Evolutionary conservation across 1,139 yeast species (phyloP), one percentile per base, ranked within the genome.

Genomic region (Saccharomyces uvarum): DNA sequence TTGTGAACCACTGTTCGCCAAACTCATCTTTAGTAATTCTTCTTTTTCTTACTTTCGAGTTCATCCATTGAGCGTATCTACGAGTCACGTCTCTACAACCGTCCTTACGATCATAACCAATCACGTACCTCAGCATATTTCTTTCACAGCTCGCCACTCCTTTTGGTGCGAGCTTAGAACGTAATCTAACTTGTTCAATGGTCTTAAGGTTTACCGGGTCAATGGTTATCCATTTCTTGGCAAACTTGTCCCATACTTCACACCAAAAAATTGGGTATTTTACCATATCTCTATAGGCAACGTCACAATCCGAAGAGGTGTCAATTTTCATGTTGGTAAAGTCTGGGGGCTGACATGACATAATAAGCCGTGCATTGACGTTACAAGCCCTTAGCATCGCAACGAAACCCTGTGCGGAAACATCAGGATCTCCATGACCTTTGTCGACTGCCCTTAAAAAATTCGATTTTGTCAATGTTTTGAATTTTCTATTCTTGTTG

Each of bases 271-370:
- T 76, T 0, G 98, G 98, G 64, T 74, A 84, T 4, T 67, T 68
- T 48, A 48, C 57, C 56, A 38, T 55, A 47, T 51, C 57, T 58
- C 73, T 64, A 48, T 38, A 27, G 33, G 33, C 33, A 31, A 31
- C 2, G 33, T 31, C 33, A 1, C 33, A 1, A 31, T 31, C 33
- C 33, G 2, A 31, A 31, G 33, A 31, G 11, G 33, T 31, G 33
- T 31, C 33, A 31, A 31, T 31, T 51, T 65, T 67, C 48, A 62
- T 48, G 57, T 81, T 73, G 0, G 93, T 83, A 63, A 83, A 86
- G 67, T 93, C 97, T 0, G 97, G 91, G 0, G 97, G 93, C 65
- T 95, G 99, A 26, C 91, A 63, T 0, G 97, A 90, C 62, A 84
- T 83, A 0, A 90, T 83, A 26, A 93, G 71, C 49, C 99, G 74